Percentiles rank a stretch among this genome's conserved stretches.
Evolutionary conservation across 106 monocot genomes (phyloP).

Genomic region (Gastrodia elata): DNA sequence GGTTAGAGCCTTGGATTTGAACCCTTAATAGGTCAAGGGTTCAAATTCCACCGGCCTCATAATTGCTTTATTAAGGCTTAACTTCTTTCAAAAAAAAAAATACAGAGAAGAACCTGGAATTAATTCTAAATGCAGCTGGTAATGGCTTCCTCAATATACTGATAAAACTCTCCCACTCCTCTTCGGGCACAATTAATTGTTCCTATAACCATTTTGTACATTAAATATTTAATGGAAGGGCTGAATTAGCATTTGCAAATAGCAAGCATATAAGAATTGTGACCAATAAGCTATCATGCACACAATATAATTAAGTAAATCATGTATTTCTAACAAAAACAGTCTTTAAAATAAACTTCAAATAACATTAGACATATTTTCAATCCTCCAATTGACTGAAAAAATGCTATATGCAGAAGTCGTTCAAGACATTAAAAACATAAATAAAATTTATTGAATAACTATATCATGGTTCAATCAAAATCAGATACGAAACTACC

Average conservation of each 20-base stretch:
- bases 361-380: not conserved
- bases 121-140: slow-evolving; percentile 96
- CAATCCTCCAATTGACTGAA: not conserved
- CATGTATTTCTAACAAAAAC: not conserved
- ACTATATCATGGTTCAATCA: not conserved
- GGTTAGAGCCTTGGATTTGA: too few species aligned
- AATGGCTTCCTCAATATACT: slow-evolving; percentile 58
- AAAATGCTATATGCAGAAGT: not conserved
- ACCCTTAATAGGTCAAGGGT: too few species aligned
- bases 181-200: slow-evolving; percentile 70
- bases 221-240: not conserved
- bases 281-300: not conserved
- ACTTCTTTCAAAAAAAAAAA: too few species aligned
- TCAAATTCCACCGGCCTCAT: too few species aligned
- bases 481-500: not conserved
- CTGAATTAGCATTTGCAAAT: not conserved
- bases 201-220: slow-evolving; percentile 29
- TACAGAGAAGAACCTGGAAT: slow-evolving; percentile 46
- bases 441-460: not conserved
- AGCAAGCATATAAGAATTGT: not conserved
- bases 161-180: slow-evolving; percentile 89
- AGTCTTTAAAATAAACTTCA: not conserved
- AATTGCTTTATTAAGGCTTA: too few species aligned
- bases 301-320: not conserved
- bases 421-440: not conserved